A percentile compares a stretch with the other conserved stretches of the same genome.
phyloP scores from a whole-genome alignment of 148 eudicot species.

The Agrostemma githago region DNA sequence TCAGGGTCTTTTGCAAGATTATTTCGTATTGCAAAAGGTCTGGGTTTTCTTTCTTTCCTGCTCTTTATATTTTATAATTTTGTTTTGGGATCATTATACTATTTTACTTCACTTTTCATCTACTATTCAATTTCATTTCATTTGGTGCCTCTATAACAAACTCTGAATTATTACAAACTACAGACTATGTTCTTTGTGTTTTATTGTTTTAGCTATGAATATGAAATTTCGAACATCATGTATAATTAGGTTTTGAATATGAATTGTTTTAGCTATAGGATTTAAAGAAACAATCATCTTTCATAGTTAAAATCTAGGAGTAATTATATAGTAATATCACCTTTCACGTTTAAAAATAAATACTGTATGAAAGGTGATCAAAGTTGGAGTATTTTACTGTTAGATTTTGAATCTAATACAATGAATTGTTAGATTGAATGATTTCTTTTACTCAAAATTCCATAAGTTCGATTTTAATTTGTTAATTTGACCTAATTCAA shows the following conservation, averaged over 20 bases:
- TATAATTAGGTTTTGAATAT: background rate
- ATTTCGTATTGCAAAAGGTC: constrained; percentile 61
- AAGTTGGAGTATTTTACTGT: background rate
- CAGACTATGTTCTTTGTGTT: background rate
- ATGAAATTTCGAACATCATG: background rate
- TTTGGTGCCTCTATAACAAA: too few species aligned
- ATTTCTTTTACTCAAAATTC: too few species aligned
- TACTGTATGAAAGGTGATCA: too few species aligned
- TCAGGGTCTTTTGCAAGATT: constrained; percentile 42
- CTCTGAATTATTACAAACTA: background rate
- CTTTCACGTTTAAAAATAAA: too few species aligned
- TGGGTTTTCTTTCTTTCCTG: background rate
- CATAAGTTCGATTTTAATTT: too few species aligned
- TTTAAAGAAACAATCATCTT: background rate
- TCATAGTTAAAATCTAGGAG: too few species aligned
- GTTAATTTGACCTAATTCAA: too few species aligned
- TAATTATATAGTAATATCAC: too few species aligned
- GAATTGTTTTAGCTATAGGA: background rate
- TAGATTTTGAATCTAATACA: too few species aligned
- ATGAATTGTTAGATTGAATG: too few species aligned
- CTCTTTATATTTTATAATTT: background rate
- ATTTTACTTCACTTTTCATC: too few species aligned
- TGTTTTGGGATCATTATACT: background rate
- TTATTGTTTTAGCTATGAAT: background rate
- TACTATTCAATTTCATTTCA: background rate